Evolutionary conservation across 1,284 basidiomycete genomes (phyloP).

Genomic region (Irpex rosettiformis): DNA sequence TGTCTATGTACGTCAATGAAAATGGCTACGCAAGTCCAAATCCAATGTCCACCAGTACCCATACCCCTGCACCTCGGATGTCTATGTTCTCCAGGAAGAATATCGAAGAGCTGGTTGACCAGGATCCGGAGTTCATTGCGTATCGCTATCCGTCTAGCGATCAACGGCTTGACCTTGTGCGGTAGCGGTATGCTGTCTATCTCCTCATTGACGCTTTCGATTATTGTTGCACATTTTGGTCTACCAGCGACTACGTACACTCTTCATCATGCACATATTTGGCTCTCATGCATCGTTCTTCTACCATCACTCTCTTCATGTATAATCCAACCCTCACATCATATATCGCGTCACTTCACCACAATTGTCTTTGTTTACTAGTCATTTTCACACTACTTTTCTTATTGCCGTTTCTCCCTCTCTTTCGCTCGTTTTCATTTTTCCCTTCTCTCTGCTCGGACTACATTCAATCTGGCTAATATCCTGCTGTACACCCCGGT

Average conservation of each 20-base stretch:
- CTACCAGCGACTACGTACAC: no score
- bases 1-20: conserved; percentile 29
- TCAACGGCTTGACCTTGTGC: conserved; percentile 47
- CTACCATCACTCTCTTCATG: neutral
- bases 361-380: neutral
- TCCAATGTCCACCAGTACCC: conserved; percentile 28
- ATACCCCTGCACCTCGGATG: conserved; percentile 37
- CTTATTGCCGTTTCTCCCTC: neutral
- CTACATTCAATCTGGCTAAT: conserved; percentile 1
- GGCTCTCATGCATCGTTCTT: neutral
- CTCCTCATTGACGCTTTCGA: neutral
- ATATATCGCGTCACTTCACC: neutral
- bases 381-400: neutral
- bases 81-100: conserved; percentile 65
- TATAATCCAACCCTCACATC: neutral
- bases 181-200: conserved; percentile 29
- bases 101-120: conserved; percentile 72
- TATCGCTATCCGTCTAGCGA: conserved; percentile 80
- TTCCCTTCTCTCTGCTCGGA: neutral
- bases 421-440: neutral
- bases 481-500: conserved; percentile 1
- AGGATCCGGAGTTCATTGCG: conserved; percentile 76
- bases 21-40: conserved; percentile 37
- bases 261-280: neutral
- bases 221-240: conserved; percentile 2